Base-by-base conservation (phyloP, 2,329 filamentous ascomycete genomes). In the Aphanocladium album region DNA sequence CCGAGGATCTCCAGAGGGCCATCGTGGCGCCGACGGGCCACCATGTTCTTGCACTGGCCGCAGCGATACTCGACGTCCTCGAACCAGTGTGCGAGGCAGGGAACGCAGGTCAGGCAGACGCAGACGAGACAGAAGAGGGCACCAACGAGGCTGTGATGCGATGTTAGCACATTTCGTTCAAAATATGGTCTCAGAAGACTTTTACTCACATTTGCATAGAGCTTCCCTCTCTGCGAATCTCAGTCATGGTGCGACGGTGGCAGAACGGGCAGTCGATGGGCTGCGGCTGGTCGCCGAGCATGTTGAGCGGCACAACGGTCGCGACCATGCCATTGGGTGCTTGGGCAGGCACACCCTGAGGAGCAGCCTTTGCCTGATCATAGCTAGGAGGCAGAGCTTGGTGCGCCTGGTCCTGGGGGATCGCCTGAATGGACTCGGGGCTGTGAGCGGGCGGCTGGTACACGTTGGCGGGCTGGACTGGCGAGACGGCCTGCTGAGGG, bases 231-330 rank as follows among this genome's bases (percentile, higher is more conserved):
- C 64, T 66, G 14, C 54, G 43, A 17, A 70, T 51, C 25, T 59
- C 56, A 2, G 67, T 70, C 62, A 61, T 61, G 5, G 69, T 66
- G 37, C 68, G 63, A 9, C 53, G 64, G 7, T 67, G 62, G 63
- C 70, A 72, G 55, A 70, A 72, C 1, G 69, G 70, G 49, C 70
- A 72, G 57, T 72, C 69, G 45, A 71, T 70, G 63, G 63, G 69
- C 52, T 71, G 64, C 8, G 69, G 67, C 14, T 51, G 16, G 9
- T 67, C 62, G 41, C 64, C 57, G 5, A 72, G 68, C 61, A 64
- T 63, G 25, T 70, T 39, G 12, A 72, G 60, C 3, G 69, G 68
- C n/a, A 62, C 57, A n/a, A 60, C 52, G 23, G 58, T 56, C 58
- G 62, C 53, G 49, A 56, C 41, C 25, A 23, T 21, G 46, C 47